Evolutionary conservation across 495 filamentous ascomycete genomes (phyloP).

Genomic region (Sphaerosporella brunnea): DNA sequence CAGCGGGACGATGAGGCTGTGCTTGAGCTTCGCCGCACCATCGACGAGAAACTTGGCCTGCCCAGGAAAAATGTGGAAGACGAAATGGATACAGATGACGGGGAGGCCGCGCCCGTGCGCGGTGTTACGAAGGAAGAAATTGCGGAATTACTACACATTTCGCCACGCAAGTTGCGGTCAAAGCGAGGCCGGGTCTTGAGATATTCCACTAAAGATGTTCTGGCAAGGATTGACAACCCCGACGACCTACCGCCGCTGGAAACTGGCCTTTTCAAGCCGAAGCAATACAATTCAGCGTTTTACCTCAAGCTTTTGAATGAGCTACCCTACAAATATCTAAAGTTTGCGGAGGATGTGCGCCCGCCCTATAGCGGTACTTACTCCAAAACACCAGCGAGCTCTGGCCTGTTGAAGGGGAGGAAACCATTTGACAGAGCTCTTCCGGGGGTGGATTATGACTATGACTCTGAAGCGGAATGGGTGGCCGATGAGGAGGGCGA

Average conservation of each 20-base stretch:
- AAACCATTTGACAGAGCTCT: constrained; percentile 48
- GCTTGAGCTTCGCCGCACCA: constrained; percentile 8
- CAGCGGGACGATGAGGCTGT: constrained; percentile 37
- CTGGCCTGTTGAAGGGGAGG: constrained; percentile 39
- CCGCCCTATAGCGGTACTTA: constrained; percentile 82
- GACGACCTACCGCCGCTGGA: constrained; percentile 27
- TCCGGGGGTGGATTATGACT: constrained; percentile 70
- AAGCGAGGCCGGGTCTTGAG: constrained; percentile 39
- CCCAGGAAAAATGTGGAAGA: constrained; percentile 25
- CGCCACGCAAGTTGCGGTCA: constrained; percentile 30
- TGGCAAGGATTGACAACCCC: constrained; percentile 21
- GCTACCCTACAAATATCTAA: constrained; percentile 58
- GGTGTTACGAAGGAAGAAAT: constrained; percentile 27
- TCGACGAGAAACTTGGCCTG: constrained; percentile 14
- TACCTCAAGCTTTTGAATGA: constrained; percentile 40
- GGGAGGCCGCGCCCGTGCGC: constrained; percentile 8
- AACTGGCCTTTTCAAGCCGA: constrained; percentile 31
- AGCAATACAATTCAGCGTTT: constrained; percentile 31
- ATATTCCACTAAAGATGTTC: constrained; percentile 42
- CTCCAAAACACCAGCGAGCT: constrained; percentile 37
- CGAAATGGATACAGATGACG: constrained; percentile 35
- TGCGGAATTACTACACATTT: constrained; percentile 42
- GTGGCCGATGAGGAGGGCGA: constrained; percentile 44
- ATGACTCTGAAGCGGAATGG: constrained; percentile 96
- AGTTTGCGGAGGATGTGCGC: constrained; percentile 72